Evolutionary conservation across 108 stramenopile genomes (phyloP).

Genomic region (Skeletonema potamos): DNA sequence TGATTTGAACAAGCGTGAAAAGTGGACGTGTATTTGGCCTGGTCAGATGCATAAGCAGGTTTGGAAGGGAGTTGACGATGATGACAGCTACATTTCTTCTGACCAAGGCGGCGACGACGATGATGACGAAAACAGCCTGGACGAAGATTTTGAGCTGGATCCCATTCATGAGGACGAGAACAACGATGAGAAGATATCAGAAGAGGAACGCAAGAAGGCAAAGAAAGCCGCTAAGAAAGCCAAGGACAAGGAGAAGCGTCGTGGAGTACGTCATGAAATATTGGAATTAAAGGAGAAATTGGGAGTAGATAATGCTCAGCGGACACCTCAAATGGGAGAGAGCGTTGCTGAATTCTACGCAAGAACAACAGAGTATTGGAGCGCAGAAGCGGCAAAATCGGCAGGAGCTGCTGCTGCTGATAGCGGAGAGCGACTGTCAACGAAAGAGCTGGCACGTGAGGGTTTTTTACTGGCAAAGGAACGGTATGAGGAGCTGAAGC

Average conservation of each 20-base stretch:
- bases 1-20: conserved; percentile 79
- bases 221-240: conserved; percentile 53
- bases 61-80: conserved; percentile 83
- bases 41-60: conserved; percentile 90
- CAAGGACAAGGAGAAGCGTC: conserved; percentile 35
- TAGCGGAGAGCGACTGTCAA: conserved; percentile 46
- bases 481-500: conserved; percentile 65
- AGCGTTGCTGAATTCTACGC: conserved; percentile 82
- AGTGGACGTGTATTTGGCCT: conserved; percentile 83
- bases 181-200: conserved; percentile 34
- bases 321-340: conserved; percentile 70
- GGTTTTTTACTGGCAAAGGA: conserved; percentile 73
- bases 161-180: conserved; percentile 47
- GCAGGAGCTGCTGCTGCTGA: conserved; percentile 22
- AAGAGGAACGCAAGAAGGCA: conserved; percentile 35
- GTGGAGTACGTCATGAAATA: conserved; percentile 66
- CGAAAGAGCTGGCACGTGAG: conserved; percentile 78
- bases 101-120: conserved; percentile 42
- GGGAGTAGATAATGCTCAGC: conserved; percentile 42
- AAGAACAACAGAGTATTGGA: conserved; percentile 77
- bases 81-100: conserved; percentile 80
- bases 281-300: conserved; percentile 61
- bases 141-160: conserved; percentile 51
- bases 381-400: conserved; percentile 37
- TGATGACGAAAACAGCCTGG: conserved; percentile 59